Evolutionary conservation across 1,139 yeast species (phyloP), one percentile per base, ranked within the genome.

Genomic region (Kazachstania sp.): DNA sequence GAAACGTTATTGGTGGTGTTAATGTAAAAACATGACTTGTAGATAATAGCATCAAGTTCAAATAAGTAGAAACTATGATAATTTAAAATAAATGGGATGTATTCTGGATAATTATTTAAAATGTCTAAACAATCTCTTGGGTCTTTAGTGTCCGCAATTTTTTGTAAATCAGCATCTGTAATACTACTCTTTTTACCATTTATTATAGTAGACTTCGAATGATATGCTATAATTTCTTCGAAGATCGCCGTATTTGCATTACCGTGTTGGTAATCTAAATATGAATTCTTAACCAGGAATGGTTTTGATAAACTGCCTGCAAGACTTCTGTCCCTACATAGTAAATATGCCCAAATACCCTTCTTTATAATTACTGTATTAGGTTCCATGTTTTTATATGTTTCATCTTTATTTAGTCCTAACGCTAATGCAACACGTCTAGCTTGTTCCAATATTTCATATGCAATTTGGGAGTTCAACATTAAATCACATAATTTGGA

Each of bases 361-460:
- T 45, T 47, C 13, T 41, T 43, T 16, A 39, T 40, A 3, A 46
- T 20, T 3, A 43, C 43, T 13, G 43, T 50, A 16, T 46, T 34
- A n/a, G 38, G 26, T 4, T 45, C 36, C 23, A 54, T 29, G 15
- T 39, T 35, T 1, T 49, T 32, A 39, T 52, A 54, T n/a, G 50
- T 44, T 11, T 49, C 45, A n/a, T 47, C 32, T 29, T 39, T 43
- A 30, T 51, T 43, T 7, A 54, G 42, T 3, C 53, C 53, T 7
- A 53, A 35, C 15, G 47, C 45, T 15, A 49, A 32, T 4, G 53
- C 51, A 18, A 49, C 44, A 30, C 49, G 40, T 18, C 47, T 45
- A 6, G 58, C 55, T 16, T 49, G 51, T n/a, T 46, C 37, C 16
- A 54, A 49, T 4, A 54, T 41, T 16, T 36, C 46, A 34, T 40